Percentiles rank a stretch among this genome's conserved stretches.
Evolutionary conservation across 495 filamentous ascomycete genomes (phyloP).

Genomic region (Xeromyces bisporus): DNA sequence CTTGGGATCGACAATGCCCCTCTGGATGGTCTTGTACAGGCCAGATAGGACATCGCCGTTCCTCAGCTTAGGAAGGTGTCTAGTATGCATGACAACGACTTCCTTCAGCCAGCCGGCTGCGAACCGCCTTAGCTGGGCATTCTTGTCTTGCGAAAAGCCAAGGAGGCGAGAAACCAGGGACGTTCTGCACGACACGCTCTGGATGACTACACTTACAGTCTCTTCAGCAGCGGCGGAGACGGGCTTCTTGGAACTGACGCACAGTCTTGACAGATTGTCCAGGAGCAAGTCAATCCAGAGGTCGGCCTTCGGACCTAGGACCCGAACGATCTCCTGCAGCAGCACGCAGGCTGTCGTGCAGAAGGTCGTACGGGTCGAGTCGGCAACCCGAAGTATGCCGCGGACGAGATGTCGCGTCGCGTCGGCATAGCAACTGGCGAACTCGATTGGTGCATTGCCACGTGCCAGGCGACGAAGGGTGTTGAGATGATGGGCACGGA

Average conservation of each 20-base stretch:
- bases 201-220: conserved; percentile 59
- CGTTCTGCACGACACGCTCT: conserved; percentile 56
- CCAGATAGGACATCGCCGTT: conserved; percentile 65
- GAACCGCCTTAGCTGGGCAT: conserved; percentile 63
- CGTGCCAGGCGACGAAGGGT: conserved; percentile 61
- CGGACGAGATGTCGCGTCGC: conserved; percentile 62
- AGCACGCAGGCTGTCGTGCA: conserved; percentile 70
- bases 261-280: conserved; percentile 77
- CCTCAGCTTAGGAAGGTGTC: conserved; percentile 66
- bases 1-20: conserved; percentile 71
- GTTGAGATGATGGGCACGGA: conserved; percentile 59
- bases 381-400: conserved; percentile 74
- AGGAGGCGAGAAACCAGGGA: conserved; percentile 72
- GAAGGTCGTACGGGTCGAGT: conserved; percentile 75
- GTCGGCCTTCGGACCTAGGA: conserved; percentile 62
- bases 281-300: conserved; percentile 80
- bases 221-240: conserved; percentile 61
- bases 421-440: conserved; percentile 45
- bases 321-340: conserved; percentile 69
- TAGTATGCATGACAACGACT: conserved; percentile 56
- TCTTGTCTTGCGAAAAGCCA: conserved; percentile 75
- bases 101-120: conserved; percentile 72
- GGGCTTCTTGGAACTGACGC: conserved; percentile 78
- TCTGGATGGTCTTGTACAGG: conserved; percentile 76
- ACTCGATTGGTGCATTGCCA: conserved; percentile 73